These are phyloP conservation scores for Raffaelea ambrosiae DNA, from an alignment of 2,329 filamentous ascomycete genomes.

Conservation along the genomic window DNA sequence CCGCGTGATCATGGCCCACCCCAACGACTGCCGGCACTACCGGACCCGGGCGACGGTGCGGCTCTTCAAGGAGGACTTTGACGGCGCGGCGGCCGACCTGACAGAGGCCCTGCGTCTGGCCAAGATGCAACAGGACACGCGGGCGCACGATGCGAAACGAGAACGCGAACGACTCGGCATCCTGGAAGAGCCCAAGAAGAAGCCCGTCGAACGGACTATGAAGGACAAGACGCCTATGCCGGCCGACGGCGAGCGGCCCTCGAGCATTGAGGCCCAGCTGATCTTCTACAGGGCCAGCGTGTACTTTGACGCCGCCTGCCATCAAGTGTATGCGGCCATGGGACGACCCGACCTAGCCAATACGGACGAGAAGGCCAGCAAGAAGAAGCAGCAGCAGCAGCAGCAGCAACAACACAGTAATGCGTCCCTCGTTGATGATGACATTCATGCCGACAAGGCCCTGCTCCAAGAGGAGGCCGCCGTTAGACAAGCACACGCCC, in stretches of 20 bases:
- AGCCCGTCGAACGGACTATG: no score
- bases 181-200: conserved; percentile 20
- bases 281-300: conserved; percentile 67
- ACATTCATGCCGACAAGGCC: not conserved
- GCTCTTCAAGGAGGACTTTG: conserved; percentile 66
- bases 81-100: conserved; percentile 61
- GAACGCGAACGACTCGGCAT: conserved; percentile 30
- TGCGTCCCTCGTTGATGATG: not conserved
- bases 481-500: conserved; percentile 41
- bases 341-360: no score
- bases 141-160: conserved; percentile 31
- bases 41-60: conserved; percentile 67
- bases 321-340: conserved; percentile 47
- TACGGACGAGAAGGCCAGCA: conserved; percentile 9
- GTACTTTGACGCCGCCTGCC: conserved; percentile 63
- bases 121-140: conserved; percentile 43
- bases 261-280: conserved; percentile 64
- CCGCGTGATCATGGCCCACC: conserved; percentile 23
- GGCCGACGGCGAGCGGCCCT: conserved; percentile 39
- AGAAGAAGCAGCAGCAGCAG: not conserved
- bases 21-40: conserved; percentile 43
- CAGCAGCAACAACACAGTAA: not conserved
- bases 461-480: conserved; percentile 12
- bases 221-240: conserved; percentile 29
- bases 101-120: conserved; percentile 53